A percentile compares a stretch with the other conserved stretches of the same genome.
Evolutionary conservation across 495 filamentous ascomycete genomes (phyloP).

Genomic region (Articulospora tetracladia): DNA sequence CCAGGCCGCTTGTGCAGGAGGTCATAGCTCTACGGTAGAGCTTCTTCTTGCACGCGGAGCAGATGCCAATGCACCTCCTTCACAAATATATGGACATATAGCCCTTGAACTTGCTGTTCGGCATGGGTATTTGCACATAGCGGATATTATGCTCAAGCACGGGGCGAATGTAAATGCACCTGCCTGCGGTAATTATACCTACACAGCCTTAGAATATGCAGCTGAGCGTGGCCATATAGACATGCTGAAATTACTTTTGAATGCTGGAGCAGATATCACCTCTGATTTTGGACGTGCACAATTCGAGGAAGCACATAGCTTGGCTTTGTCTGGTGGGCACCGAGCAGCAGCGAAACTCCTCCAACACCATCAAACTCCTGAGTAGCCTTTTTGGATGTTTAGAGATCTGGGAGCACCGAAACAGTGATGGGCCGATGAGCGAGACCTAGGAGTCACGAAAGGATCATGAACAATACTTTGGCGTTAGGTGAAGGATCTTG

Average conservation of each 20-base stretch:
- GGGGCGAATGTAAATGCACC: background rate
- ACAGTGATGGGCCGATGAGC: background rate
- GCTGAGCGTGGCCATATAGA: background rate
- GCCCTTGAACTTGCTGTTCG: conserved; percentile 4
- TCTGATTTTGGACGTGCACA: background rate
- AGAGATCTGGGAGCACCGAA: background rate
- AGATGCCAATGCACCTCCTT: conserved; percentile 1
- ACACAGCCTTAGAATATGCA: background rate
- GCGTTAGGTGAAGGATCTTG: no score
- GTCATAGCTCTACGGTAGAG: background rate
- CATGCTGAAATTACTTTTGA: background rate
- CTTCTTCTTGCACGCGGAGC: background rate
- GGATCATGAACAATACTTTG: no score
- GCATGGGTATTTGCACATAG: background rate
- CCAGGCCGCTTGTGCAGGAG: conserved; percentile 18
- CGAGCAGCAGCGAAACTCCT: background rate
- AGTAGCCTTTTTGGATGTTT: background rate
- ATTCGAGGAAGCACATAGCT: background rate
- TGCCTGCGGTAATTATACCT: background rate
- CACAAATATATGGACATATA: background rate
- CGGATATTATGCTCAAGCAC: background rate
- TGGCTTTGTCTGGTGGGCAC: background rate
- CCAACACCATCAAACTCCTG: background rate
- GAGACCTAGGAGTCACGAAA: no score
- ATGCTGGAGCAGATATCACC: conserved; percentile 1